Evolutionary conservation across 1,139 yeast species (phyloP).

Genomic region (Eremothecium gossypii): DNA sequence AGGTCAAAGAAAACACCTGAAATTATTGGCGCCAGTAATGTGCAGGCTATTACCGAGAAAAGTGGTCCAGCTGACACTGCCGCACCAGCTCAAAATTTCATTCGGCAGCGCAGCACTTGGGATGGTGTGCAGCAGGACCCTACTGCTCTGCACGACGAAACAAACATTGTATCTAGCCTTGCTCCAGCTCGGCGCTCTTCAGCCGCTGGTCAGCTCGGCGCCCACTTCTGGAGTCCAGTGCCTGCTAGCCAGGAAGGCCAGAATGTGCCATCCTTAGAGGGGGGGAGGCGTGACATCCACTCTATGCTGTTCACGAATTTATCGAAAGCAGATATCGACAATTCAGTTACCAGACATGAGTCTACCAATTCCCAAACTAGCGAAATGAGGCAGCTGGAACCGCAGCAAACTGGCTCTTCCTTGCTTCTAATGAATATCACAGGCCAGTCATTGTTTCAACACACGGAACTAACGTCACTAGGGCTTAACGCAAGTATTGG

Average conservation of each 20-base stretch:
- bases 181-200: not conserved
- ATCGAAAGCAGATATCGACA: constrained; percentile 33
- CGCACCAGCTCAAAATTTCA: too few species aligned
- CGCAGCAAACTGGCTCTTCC: constrained; percentile 34
- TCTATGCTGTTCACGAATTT: constrained; percentile 47
- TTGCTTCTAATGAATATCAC: constrained; percentile 11
- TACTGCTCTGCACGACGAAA: not conserved
- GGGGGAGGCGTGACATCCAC: constrained; percentile 40
- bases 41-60: too few species aligned
- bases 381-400: constrained; percentile 27
- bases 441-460: constrained; percentile 38
- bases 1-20: not conserved
- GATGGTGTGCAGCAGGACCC: too few species aligned
- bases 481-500: constrained; percentile 75
- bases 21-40: too few species aligned
- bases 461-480: constrained; percentile 37
- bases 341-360: constrained; percentile 19
- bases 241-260: too few species aligned
- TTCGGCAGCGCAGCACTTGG: too few species aligned
- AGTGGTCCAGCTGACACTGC: too few species aligned
- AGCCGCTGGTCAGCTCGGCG: too few species aligned
- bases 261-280: not conserved
- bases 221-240: too few species aligned
- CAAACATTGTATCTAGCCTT: constrained; percentile 1
- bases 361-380: constrained; percentile 20